These are phyloP conservation scores for Phanerochaete sordida DNA, from an alignment of 768 basidiomycete species.

Conservation along the genomic window DNA sequence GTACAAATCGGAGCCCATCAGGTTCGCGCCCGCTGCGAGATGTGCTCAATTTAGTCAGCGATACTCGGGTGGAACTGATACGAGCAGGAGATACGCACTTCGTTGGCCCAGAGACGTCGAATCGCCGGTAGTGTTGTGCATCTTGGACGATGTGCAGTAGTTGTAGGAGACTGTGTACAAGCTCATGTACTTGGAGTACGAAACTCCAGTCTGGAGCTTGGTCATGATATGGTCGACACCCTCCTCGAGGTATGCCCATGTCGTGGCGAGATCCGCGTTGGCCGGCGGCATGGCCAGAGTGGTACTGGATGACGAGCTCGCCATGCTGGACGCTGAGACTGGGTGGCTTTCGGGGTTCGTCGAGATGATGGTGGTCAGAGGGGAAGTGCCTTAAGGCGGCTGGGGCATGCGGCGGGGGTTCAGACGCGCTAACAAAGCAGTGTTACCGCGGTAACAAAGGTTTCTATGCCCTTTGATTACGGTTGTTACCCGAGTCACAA, in stretches of 20 bases:
- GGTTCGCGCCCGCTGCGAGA: conserved; percentile 75
- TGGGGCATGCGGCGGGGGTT: background rate
- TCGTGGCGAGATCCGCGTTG: conserved; percentile 70
- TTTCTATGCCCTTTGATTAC: background rate
- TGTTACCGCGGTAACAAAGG: background rate
- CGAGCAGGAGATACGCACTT: conserved; percentile 44
- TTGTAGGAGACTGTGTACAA: conserved; percentile 95
- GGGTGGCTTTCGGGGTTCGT: background rate
- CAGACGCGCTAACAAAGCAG: background rate
- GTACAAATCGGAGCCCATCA: conserved; percentile 98
- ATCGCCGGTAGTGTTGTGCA: conserved; percentile 45
- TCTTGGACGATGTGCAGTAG: conserved; percentile 90
- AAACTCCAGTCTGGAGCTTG: conserved; percentile 83
- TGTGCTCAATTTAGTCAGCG: conserved; percentile 20
- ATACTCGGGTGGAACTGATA: conserved; percentile 3
- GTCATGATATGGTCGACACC: conserved; percentile 92
- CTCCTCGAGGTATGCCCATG: conserved; percentile 86
- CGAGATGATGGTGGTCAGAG: conserved; percentile 14
- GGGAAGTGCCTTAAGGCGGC: conserved; percentile 12
- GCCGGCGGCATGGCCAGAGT: conserved; percentile 54
- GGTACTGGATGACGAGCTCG: conserved; percentile 19
- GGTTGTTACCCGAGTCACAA: background rate
- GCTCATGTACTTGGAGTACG: conserved; percentile 85
- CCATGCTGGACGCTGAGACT: conserved; percentile 10
- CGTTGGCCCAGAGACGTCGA: conserved; percentile 39